Evolutionary conservation across 2,329 filamentous ascomycete genomes (phyloP).

Genomic region (Massarina eburnea): DNA sequence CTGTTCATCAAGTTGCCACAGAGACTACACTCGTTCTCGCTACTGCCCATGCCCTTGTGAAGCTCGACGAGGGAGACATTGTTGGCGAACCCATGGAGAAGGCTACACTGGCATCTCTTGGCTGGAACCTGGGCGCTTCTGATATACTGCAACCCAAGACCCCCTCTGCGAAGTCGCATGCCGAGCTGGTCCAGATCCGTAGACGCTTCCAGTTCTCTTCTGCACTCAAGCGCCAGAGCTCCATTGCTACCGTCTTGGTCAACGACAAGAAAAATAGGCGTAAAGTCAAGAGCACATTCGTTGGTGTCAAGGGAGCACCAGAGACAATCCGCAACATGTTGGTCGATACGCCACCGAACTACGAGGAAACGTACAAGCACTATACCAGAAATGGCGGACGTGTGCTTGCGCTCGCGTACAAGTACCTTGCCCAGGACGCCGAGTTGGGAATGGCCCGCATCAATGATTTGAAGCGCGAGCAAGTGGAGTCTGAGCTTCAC

Average conservation of each 20-base stretch:
- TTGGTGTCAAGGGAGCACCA: slow-evolving; percentile 92
- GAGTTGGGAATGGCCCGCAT: slow-evolving; percentile 83
- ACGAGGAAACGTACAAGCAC: slow-evolving; percentile 98
- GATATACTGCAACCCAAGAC: slow-evolving; percentile 76
- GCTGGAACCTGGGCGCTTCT: slow-evolving; percentile 89
- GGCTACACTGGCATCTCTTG: slow-evolving; percentile 83
- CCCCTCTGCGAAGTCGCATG: slow-evolving; percentile 51
- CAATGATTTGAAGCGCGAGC: slow-evolving; percentile 91
- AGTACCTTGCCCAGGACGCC: slow-evolving; percentile 78
- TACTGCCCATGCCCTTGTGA: slow-evolving; percentile 92
- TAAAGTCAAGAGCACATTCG: slow-evolving; percentile 83
- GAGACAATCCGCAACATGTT: slow-evolving; percentile 97
- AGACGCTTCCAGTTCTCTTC: slow-evolving; percentile 98
- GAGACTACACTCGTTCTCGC: slow-evolving; percentile 92
- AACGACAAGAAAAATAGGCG: slow-evolving; percentile 72
- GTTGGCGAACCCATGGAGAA: slow-evolving; percentile 99
- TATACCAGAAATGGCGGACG: slow-evolving; percentile 95
- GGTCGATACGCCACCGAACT: slow-evolving; percentile 76
- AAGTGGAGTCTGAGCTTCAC: slow-evolving; percentile 78
- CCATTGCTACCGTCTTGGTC: slow-evolving; percentile 78
- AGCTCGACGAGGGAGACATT: slow-evolving; percentile 93
- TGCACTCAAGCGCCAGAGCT: slow-evolving; percentile 91
- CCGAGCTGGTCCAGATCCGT: slow-evolving; percentile 88
- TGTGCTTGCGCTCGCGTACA: slow-evolving; percentile 91
- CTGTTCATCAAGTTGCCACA: slow-evolving; percentile 69